phyloP scores from a whole-genome alignment of 768 basidiomycete genomes.

The Xerocomus brunneocitrinus region DNA sequence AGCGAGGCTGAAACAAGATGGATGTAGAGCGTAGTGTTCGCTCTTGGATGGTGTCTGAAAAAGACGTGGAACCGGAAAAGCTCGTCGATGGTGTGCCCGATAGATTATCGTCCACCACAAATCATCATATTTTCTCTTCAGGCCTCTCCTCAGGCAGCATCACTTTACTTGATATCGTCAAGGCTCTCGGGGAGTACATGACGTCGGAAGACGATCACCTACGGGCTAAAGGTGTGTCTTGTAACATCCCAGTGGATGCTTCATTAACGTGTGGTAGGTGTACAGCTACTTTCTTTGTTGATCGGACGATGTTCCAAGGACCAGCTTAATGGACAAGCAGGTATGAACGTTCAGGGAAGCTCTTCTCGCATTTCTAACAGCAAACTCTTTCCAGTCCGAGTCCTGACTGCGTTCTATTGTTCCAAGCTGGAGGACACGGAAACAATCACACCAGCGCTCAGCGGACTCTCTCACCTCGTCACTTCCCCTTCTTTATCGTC shows the following conservation, averaged over 20 bases:
- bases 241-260: neutral
- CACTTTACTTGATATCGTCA: slow-evolving; percentile 74
- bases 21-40: slow-evolving; percentile 51
- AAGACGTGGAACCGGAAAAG: slow-evolving; percentile 55
- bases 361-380: slow-evolving; percentile 1
- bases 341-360: slow-evolving; percentile 40
- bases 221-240: slow-evolving; percentile 66
- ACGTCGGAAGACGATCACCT: slow-evolving; percentile 79
- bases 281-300: slow-evolving; percentile 75
- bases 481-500: slow-evolving; percentile 58
- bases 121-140: slow-evolving; percentile 21
- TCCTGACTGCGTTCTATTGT: slow-evolving; percentile 77
- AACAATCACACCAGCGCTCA: slow-evolving; percentile 76
- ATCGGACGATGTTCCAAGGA: slow-evolving; percentile 56
- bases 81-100: slow-evolving; percentile 52
- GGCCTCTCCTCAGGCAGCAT: slow-evolving; percentile 51
- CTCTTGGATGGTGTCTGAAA: slow-evolving; percentile 67
- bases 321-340: slow-evolving; percentile 73
- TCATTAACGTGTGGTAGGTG: slow-evolving; percentile 46
- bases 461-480: slow-evolving; percentile 67
- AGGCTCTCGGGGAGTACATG: slow-evolving; percentile 81
- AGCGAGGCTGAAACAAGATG: slow-evolving; percentile 24
- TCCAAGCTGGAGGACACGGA: slow-evolving; percentile 84
- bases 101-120: neutral
- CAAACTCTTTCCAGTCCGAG: slow-evolving; percentile 54